Conservation (phyloP, 2,329 filamentous ascomycete species). For the Davidsoniella eucalypti region DNA sequence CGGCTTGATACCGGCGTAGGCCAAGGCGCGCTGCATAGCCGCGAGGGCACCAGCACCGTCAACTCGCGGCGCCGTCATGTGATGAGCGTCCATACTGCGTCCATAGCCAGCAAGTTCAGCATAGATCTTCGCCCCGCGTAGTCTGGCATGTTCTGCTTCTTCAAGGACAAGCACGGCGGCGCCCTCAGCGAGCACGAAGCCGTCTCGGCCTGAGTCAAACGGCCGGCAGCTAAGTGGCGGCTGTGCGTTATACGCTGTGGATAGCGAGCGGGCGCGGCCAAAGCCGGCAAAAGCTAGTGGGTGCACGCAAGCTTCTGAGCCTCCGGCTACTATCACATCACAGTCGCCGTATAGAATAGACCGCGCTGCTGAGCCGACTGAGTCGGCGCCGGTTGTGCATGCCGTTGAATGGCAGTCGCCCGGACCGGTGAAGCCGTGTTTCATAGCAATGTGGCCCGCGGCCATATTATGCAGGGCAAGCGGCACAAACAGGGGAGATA, state of each 20-base stretch:
- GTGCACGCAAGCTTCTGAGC: conserved; percentile 88
- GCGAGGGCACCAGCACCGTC: conserved; percentile 67
- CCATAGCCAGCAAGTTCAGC: conserved; percentile 84
- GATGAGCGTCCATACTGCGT: conserved; percentile 75
- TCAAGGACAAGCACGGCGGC: conserved; percentile 79
- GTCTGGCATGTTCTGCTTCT: conserved; percentile 73
- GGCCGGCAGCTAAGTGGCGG: conserved; percentile 63
- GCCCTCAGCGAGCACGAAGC: conserved; percentile 88
- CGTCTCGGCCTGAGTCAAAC: conserved; percentile 63
- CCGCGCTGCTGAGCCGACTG: conserved; percentile 82
- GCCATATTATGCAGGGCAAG: conserved; percentile 88
- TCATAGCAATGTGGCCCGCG: conserved; percentile 89
- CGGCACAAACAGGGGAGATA: conserved; percentile 86
- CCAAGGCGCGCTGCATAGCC: conserved; percentile 73
- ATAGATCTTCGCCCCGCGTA: conserved; percentile 65
- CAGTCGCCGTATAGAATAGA: conserved; percentile 87
- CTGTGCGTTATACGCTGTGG: conserved; percentile 60
- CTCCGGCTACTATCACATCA: conserved; percentile 90
- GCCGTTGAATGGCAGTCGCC: conserved; percentile 89
- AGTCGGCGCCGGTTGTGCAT: conserved; percentile 90
- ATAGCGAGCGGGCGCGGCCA: conserved; percentile 68
- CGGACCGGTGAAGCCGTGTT: conserved; percentile 72
- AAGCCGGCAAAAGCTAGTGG: conserved; percentile 88
- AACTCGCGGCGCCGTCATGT: conserved; percentile 78
- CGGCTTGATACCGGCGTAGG: conserved; percentile 53